Percentiles rank a stretch among this genome's conserved stretches.
Conservation (phyloP, 139 green algal genomes). For the Prasinococcaceae sp. region DNA sequence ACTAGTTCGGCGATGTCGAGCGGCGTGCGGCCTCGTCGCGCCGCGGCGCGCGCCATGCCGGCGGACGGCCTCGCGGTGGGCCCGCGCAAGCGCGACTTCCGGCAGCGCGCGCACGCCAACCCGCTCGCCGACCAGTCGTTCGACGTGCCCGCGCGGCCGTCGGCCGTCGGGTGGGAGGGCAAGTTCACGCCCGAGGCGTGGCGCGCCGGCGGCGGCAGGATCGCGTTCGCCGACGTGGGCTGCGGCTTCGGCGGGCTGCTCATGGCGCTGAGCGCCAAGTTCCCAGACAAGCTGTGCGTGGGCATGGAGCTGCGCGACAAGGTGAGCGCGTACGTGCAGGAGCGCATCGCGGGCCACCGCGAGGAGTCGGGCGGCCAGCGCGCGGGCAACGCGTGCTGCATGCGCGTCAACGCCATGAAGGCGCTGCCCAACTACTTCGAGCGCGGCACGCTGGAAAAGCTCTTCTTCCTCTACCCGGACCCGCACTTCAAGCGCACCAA, state of each 20-base stretch:
- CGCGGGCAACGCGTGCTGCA: slow-evolving; percentile 49
- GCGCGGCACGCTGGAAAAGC: slow-evolving; percentile 43
- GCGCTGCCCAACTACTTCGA: slow-evolving; percentile 86
- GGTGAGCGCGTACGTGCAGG: slow-evolving; percentile 78
- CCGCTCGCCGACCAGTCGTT: slow-evolving; percentile 84
- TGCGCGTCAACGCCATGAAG: slow-evolving; percentile 91
- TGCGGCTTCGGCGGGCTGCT: slow-evolving; percentile 95
- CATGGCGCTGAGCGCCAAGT: slow-evolving; percentile 53
- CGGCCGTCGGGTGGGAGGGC: slow-evolving; percentile 23
- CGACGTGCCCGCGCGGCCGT: slow-evolving; percentile 45
- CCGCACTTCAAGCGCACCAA: slow-evolving; percentile 54
- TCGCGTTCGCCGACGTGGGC: slow-evolving; percentile 91
- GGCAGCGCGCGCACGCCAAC: slow-evolving; percentile 87
- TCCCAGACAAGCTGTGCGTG: slow-evolving; percentile 78
- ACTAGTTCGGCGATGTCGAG: too few relatives aligned
- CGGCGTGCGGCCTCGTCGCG: too few relatives aligned
- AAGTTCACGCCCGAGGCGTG: neutral
- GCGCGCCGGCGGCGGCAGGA: too few relatives aligned
- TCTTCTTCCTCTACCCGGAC: slow-evolving; percentile 97
- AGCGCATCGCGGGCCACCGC: slow-evolving; percentile 61
- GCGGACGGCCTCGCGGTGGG: too few relatives aligned
- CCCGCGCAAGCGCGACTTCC: slow-evolving; percentile 75
- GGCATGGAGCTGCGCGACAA: slow-evolving; percentile 94
- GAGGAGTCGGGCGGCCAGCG: slow-evolving; percentile 35
- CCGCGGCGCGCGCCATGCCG: too few relatives aligned